Conservation (phyloP, 768 basidiomycete genomes). For the Calvatia gigantea region DNA sequence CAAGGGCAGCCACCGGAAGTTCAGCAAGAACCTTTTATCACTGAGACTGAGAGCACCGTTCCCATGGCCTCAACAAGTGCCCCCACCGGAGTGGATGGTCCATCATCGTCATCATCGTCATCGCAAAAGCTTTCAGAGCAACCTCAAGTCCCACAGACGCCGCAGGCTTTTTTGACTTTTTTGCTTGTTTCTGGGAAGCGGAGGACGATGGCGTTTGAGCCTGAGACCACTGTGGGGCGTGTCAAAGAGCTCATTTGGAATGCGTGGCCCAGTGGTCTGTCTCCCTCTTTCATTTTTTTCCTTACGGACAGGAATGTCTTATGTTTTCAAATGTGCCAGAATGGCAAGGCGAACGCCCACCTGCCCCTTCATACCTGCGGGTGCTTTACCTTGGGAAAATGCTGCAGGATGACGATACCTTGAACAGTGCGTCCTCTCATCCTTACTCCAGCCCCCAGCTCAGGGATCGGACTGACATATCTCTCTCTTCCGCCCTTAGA, state of each 20-base stretch:
- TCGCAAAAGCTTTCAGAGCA: constrained; percentile 13
- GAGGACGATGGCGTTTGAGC: constrained; percentile 71
- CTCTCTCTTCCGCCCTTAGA: too few relatives aligned
- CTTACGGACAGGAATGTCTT: neutral
- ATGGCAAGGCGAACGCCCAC: constrained; percentile 77
- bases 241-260: constrained; percentile 86
- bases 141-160: constrained; percentile 48
- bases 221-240: constrained; percentile 68
- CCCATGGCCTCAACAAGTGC: constrained; percentile 20
- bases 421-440: constrained; percentile 46
- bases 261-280: constrained; percentile 71
- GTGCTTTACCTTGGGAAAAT: constrained; percentile 77
- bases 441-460: constrained; percentile 8
- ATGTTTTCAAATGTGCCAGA: constrained; percentile 41
- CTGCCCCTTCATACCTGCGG: constrained; percentile 72
- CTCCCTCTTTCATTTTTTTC: neutral
- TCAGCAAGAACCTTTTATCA: neutral
- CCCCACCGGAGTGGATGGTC: constrained; percentile 11
- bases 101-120: constrained; percentile 11
- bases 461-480: too few relatives aligned
- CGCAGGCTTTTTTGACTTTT: constrained; percentile 67
- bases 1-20: constrained; percentile 1
- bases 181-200: constrained; percentile 67
- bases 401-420: constrained; percentile 80
- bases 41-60: constrained; percentile 9